Base-by-base conservation (phyloP, 2,329 filamentous ascomycete genomes). In the Parastagonospora nodorum region DNA sequence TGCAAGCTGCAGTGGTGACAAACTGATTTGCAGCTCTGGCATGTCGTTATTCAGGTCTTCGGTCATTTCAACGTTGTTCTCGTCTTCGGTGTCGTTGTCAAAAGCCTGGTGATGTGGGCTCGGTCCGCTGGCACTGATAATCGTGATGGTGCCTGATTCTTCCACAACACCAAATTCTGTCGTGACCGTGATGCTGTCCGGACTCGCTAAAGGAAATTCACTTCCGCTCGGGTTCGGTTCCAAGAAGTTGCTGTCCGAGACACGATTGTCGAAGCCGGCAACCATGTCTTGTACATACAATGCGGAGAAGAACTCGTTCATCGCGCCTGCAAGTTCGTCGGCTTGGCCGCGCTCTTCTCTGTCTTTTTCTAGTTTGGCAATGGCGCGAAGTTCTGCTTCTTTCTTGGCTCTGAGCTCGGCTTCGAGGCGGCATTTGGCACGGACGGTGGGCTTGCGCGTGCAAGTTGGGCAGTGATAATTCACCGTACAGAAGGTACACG, bases 391-490 rank as follows among this genome's bases (percentile, higher is more conserved):
- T 40, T 74, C 66, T 2, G 64, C 67, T 40, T 68, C 70, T 44
- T 60, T 57, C 47, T 66, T 70, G 9, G 61, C 67, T 46, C 58
- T 61, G 7, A 62, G 50, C 50, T 76, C 74, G 8, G 69, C 71
- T 37, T 74, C 65, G 1, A 70, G 60, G 7, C 68, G 65, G 48
- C 74, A 77, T 31, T 69, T 72, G 7, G 63, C 59, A 39, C 59
- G 67, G 10, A 75, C 66, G 11, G 60, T 56, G 27, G 65, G 56
- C 46, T 74, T 74, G 30, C 58, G 63, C 8, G 64, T 45, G 55
- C 74, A 77, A 29, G 58, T 58, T 0, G 74, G 73, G 47, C 74
- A 77, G 55, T 76, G 71, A 46, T 66, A 77, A 50, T 71, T 71
- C 11, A 63, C 63, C 1, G 66, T 70, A 59, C 74, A 77, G 50